phyloP scores from a whole-genome alignment of 2,329 filamentous ascomycete species.

The Decorospora gaudefroyi region DNA sequence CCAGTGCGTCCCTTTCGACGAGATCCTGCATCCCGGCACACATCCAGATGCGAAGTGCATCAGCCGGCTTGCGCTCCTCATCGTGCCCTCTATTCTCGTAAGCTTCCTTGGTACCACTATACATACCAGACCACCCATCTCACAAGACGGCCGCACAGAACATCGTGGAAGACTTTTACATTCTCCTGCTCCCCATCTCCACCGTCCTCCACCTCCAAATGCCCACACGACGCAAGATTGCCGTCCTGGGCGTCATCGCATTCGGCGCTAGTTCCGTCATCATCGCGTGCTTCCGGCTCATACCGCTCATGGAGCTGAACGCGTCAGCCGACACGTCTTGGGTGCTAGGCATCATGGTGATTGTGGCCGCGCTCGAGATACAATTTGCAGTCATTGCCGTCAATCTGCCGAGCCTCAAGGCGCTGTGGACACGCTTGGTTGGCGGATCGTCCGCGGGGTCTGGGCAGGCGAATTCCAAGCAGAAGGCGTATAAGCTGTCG shows the following conservation, averaged over 20 bases:
- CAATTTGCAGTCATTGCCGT: slow-evolving; percentile 41
- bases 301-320: slow-evolving; percentile 30
- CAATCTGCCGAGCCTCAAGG: slow-evolving; percentile 42
- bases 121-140: not conserved
- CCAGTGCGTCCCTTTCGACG: slow-evolving; percentile 41
- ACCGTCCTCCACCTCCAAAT: slow-evolving; percentile 28
- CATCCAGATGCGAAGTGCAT: slow-evolving; percentile 34
- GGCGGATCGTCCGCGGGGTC: slow-evolving; percentile 10
- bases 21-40: slow-evolving; percentile 32
- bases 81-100: slow-evolving; percentile 36
- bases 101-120: not conserved
- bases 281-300: slow-evolving; percentile 24
- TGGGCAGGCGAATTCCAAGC: slow-evolving; percentile 1
- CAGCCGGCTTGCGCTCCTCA: slow-evolving; percentile 31
- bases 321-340: slow-evolving; percentile 33
- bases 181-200: slow-evolving; percentile 29
- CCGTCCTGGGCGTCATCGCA: slow-evolving; percentile 31
- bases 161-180: slow-evolving; percentile 26
- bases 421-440: slow-evolving; percentile 32
- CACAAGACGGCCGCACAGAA: slow-evolving; percentile 14
- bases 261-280: slow-evolving; percentile 39
- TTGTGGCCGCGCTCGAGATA: slow-evolving; percentile 41
- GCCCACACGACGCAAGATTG: slow-evolving; percentile 24
- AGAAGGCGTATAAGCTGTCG: slow-evolving; percentile 12
- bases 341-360: slow-evolving; percentile 40